Conservation (phyloP, 768 basidiomycete species). For the Suillus cothurnatus region DNA sequence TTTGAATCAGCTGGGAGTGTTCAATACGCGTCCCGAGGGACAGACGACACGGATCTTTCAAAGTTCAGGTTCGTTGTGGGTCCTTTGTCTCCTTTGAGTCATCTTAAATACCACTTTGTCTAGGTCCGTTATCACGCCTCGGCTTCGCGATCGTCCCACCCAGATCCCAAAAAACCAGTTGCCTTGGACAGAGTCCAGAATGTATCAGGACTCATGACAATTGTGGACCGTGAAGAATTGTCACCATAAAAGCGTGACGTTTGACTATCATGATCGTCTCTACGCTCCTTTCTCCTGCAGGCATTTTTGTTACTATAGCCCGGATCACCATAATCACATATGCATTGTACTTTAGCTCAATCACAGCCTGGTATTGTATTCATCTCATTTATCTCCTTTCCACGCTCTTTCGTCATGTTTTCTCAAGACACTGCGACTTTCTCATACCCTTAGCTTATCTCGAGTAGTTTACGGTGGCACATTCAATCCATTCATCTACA, state of each 20-base stretch:
- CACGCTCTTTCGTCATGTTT: neutral
- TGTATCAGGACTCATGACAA: conserved; percentile 78
- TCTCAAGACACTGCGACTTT: neutral
- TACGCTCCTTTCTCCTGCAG: neutral
- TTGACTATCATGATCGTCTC: conserved; percentile 10
- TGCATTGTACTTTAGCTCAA: conserved; percentile 9
- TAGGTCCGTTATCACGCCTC: conserved; percentile 67
- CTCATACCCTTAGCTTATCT: neutral
- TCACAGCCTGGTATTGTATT: conserved; percentile 1
- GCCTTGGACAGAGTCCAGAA: conserved; percentile 59
- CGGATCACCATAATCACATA: conserved; percentile 3
- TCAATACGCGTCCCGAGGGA: conserved; percentile 58
- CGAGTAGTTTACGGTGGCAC: too few relatives aligned
- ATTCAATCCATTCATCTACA: neutral
- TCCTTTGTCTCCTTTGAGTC: conserved; percentile 3
- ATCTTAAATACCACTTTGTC: neutral
- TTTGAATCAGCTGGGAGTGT: conserved; percentile 58
- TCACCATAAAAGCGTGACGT: conserved; percentile 5
- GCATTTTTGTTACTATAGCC: conserved; percentile 1
- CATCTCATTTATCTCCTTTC: neutral
- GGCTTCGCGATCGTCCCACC: conserved; percentile 51
- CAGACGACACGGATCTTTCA: conserved; percentile 51
- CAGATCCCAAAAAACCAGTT: conserved; percentile 65
- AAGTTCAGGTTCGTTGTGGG: conserved; percentile 52
- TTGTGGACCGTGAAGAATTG: conserved; percentile 47